Evolutionary conservation across 495 filamentous ascomycete species (phyloP).

Genomic region (Annulohypoxylon nitens): DNA sequence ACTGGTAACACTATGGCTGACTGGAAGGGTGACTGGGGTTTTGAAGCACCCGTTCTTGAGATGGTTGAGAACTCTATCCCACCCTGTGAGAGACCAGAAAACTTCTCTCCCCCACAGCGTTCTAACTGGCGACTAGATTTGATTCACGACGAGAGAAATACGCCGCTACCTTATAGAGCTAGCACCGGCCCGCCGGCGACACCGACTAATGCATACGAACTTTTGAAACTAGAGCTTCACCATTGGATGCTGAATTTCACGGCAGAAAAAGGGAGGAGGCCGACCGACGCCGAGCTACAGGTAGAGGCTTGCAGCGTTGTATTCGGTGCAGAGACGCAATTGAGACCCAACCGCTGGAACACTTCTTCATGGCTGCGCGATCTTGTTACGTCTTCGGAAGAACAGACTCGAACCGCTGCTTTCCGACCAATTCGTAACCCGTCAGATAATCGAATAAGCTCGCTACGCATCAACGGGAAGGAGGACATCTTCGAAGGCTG

Average conservation of each 20-base stretch:
- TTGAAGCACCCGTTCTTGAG: constrained; percentile 69
- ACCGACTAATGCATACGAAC: constrained; percentile 64
- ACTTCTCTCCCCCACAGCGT: constrained; percentile 29
- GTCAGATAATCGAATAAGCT: constrained; percentile 51
- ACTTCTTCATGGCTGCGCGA: constrained; percentile 67
- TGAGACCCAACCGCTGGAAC: constrained; percentile 43
- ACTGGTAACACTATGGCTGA: constrained; percentile 74
- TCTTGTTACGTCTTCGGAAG: constrained; percentile 60
- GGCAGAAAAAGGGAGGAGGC: constrained; percentile 46
- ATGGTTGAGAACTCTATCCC: constrained; percentile 76
- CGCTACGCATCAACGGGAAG: constrained; percentile 63
- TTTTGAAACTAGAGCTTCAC: constrained; percentile 64
- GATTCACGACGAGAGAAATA: constrained; percentile 69
- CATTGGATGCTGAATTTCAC: constrained; percentile 55
- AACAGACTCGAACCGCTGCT: constrained; percentile 51
- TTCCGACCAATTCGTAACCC: constrained; percentile 54
- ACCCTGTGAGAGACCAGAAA: constrained; percentile 61
- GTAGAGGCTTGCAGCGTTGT: constrained; percentile 59
- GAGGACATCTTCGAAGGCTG: constrained; percentile 62
- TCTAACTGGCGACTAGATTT: constrained; percentile 56
- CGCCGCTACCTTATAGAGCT: constrained; percentile 60
- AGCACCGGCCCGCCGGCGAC: constrained; percentile 50
- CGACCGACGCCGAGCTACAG: constrained; percentile 60
- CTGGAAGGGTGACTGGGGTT: constrained; percentile 81
- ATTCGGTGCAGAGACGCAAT: constrained; percentile 55